phyloP scores from a whole-genome alignment of 1,284 basidiomycete genomes.

The Cystobasidium sp. region DNA sequence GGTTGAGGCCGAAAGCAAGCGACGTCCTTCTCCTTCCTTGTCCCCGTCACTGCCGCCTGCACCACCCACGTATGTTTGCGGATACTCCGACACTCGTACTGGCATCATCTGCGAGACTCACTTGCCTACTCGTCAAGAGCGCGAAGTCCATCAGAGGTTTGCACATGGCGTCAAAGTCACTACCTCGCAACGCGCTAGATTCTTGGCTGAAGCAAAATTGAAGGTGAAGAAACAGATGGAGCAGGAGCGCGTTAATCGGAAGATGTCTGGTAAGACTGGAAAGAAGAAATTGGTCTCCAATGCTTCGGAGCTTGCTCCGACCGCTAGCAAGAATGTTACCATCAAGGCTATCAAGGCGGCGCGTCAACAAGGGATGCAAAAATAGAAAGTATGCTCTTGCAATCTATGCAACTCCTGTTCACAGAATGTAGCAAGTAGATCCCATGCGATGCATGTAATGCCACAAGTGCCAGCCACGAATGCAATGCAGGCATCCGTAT shows the following conservation, averaged over 20 bases:
- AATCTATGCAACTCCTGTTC: not conserved
- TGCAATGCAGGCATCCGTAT: constrained; percentile 4
- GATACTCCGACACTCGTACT: constrained; percentile 11
- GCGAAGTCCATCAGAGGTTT: constrained; percentile 14
- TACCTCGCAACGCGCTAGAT: not conserved
- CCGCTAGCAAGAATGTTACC: not conserved
- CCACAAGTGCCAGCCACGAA: not conserved
- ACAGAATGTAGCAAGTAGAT: not conserved
- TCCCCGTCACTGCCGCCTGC: not conserved
- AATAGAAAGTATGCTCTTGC: not conserved
- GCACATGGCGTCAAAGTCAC: constrained; percentile 19
- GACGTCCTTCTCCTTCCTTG: no score
- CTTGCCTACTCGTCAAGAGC: constrained; percentile 1
- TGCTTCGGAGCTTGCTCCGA: not conserved
- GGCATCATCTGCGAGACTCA: constrained; percentile 30
- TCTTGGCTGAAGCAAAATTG: not conserved
- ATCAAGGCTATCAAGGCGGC: not conserved
- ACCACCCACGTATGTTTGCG: constrained; percentile 28
- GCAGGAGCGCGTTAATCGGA: constrained; percentile 1
- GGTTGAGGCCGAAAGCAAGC: no score
- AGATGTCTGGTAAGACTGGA: constrained; percentile 9
- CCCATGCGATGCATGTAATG: not conserved
- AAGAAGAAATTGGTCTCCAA: not conserved
- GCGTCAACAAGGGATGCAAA: no score
- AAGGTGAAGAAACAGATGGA: constrained; percentile 15